These are phyloP conservation scores for Blastobotrys illinoisensis DNA, from an alignment of 1,139 yeast genomes.

Conservation along the genomic window DNA sequence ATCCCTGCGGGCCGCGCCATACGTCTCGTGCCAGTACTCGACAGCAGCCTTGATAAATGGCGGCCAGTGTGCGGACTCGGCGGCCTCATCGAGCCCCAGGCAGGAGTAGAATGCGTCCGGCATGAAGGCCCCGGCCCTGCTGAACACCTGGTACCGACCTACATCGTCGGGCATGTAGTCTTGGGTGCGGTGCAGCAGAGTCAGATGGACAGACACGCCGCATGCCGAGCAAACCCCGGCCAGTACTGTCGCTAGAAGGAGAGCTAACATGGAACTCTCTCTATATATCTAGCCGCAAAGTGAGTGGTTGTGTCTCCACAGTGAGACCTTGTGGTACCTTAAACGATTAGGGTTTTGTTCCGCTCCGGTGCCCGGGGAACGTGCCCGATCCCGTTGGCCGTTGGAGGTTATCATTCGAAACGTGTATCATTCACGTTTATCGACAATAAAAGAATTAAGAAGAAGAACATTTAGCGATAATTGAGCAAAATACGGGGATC, in stretches of 20 bases:
- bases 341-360: neutral
- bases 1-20: constrained; percentile 14
- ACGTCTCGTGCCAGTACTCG: constrained; percentile 35
- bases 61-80: constrained; percentile 64
- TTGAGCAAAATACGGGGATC: too few relatives aligned
- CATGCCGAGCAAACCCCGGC: constrained; percentile 1
- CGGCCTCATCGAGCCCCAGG: constrained; percentile 43
- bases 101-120: constrained; percentile 62
- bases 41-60: constrained; percentile 46
- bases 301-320: neutral
- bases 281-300: neutral
- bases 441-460: too few relatives aligned
- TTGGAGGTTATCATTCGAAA: neutral
- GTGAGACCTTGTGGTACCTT: neutral
- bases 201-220: constrained; percentile 35
- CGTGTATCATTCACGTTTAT: too few relatives aligned
- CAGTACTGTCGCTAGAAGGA: neutral
- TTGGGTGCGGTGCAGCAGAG: constrained; percentile 37
- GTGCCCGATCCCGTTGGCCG: neutral
- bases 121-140: constrained; percentile 51
- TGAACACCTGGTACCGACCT: constrained; percentile 17
- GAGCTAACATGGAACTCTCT: neutral
- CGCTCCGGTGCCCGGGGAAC: neutral
- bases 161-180: constrained; percentile 31
- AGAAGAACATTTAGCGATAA: too few relatives aligned